These are phyloP conservation scores for Canavalia gladiata DNA, from an alignment of 306 rosid genomes.

Conservation along the genomic window DNA sequence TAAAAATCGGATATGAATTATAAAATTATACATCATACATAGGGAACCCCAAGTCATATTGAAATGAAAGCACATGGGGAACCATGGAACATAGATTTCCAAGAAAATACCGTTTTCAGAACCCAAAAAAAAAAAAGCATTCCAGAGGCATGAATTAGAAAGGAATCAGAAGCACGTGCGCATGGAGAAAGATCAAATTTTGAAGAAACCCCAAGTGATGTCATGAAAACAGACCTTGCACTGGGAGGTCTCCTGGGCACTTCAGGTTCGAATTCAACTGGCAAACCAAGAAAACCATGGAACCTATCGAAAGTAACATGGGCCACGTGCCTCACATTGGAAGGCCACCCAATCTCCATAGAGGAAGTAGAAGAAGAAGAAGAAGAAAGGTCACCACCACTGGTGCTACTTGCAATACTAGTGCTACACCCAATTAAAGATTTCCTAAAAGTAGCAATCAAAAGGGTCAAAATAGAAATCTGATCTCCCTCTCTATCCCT, in stretches of 20 bases:
- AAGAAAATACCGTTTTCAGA: conserved; percentile 29
- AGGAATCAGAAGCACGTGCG: not conserved
- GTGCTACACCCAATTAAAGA: conserved; percentile 85
- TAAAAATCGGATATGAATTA: not conserved
- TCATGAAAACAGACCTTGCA: conserved; percentile 69
- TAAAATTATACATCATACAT: not conserved
- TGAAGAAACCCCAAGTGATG: conserved; percentile 1
- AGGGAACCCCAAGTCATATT: no score
- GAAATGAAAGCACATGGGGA: not conserved
- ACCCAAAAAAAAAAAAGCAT: not conserved
- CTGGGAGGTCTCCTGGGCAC: conserved; percentile 95
- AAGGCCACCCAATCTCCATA: conserved; percentile 99
- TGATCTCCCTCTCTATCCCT: conserved; percentile 84
- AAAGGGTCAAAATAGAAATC: conserved; percentile 74
- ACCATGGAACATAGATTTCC: not conserved
- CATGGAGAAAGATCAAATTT: not conserved
- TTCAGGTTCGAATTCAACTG: conserved; percentile 94
- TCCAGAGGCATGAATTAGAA: not conserved
- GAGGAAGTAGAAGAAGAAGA: conserved; percentile 58
- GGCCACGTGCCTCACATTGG: conserved; percentile 90
- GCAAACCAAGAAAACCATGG: conserved; percentile 98
- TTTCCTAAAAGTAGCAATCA: conserved; percentile 82
- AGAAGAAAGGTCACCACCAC: conserved; percentile 50
- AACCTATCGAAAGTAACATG: conserved; percentile 98
- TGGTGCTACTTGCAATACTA: conserved; percentile 28